A percentile compares a stretch with the other conserved stretches of the same genome.
Conservation (phyloP, 768 basidiomycete species). For the Termitomyces titanicus region DNA sequence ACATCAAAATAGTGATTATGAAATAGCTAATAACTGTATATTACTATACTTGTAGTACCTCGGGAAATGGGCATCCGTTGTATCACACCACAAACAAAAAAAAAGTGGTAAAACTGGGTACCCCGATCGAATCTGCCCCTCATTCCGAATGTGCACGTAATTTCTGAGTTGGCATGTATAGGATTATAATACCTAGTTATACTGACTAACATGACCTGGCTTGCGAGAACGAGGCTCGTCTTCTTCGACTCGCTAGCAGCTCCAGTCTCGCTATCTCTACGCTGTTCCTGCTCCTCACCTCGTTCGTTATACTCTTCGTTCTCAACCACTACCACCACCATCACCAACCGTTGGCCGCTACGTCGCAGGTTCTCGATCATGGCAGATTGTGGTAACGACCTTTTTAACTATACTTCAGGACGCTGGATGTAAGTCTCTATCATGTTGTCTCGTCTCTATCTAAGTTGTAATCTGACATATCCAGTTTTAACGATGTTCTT, state of each 20-base stretch:
- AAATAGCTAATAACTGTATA: too few species aligned
- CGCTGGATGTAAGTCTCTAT: slow-evolving; percentile 38
- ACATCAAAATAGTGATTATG: too few species aligned
- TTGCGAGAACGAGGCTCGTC: neutral
- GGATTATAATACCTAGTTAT: too few species aligned
- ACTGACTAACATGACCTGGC: too few species aligned
- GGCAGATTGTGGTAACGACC: slow-evolving; percentile 24
- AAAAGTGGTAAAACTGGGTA: too few species aligned
- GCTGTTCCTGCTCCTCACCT: slow-evolving; percentile 11
- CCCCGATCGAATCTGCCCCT: too few species aligned
- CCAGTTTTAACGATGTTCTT: slow-evolving; percentile 40
- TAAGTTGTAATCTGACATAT: slow-evolving; percentile 24
- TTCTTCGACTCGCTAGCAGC: slow-evolving; percentile 23
- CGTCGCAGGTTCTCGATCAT: slow-evolving; percentile 29
- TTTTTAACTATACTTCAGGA: slow-evolving; percentile 41
- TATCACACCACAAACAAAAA: too few species aligned
- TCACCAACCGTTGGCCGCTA: slow-evolving; percentile 18
- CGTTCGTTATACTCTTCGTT: slow-evolving; percentile 18
- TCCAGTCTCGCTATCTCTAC: slow-evolving; percentile 2
- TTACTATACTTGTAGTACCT: too few species aligned
- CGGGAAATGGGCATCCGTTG: too few species aligned
- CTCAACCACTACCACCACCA: slow-evolving; percentile 9
- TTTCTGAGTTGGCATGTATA: too few species aligned
- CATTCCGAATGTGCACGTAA: too few species aligned
- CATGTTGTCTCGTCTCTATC: slow-evolving; percentile 23